Conservation (phyloP, 306 rosid species). For the Cucumis melo region DNA sequence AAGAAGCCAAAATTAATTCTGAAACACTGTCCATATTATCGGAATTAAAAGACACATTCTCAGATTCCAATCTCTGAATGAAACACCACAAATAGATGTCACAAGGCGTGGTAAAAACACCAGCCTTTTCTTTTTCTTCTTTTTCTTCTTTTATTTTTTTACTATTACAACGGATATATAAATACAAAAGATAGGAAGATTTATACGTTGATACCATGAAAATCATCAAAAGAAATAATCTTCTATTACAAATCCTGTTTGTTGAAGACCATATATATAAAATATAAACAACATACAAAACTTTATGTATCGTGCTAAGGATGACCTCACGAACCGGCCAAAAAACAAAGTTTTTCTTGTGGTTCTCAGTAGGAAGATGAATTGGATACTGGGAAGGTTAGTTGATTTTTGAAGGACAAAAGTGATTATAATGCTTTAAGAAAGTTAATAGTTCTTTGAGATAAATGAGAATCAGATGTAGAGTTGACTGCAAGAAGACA, state of each 20-base stretch:
- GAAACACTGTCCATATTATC: background rate
- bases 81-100: conserved; percentile 4
- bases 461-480: background rate
- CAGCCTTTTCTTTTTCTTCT: background rate
- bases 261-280: background rate
- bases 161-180: background rate
- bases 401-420: background rate
- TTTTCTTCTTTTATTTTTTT: background rate
- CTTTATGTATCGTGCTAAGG: too few species aligned
- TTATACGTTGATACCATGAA: background rate
- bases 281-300: too few species aligned
- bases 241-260: background rate
- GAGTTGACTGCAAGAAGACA: background rate
- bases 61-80: conserved; percentile 5
- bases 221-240: background rate
- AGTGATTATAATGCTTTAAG: background rate
- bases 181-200: background rate
- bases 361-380: background rate
- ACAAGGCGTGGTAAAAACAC: background rate
- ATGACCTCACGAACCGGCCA: too few species aligned
- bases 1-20: conserved; percentile 1
- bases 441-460: background rate
- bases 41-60: conserved; percentile 5
- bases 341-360: background rate
- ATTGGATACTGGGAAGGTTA: background rate